Percentiles rank a stretch among this genome's conserved stretches.
These are phyloP conservation scores for Trapa incisa DNA, from an alignment of 345 rosid genomes.

Conservation along the genomic window DNA sequence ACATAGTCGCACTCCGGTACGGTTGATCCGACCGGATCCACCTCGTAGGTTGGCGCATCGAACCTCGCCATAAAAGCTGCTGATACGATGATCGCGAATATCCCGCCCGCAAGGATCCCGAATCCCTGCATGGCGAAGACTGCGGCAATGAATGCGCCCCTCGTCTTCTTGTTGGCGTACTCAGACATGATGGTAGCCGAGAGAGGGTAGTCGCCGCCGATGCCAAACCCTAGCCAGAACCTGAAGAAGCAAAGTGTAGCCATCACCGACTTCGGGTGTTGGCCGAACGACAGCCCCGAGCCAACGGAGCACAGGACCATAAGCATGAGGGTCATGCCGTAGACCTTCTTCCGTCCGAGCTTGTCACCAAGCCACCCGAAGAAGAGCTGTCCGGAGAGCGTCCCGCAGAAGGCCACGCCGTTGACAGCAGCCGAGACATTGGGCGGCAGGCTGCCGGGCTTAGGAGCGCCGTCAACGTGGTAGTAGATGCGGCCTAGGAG, in stretches of 20 bases:
- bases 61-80: constrained; percentile 3
- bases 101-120: constrained; percentile 11
- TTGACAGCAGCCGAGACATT: constrained; percentile 32
- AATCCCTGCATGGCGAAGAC: constrained; percentile 16
- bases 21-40: constrained; percentile 9
- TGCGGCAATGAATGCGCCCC: constrained; percentile 11
- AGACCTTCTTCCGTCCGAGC: constrained; percentile 27
- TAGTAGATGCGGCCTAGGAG: constrained; percentile 32
- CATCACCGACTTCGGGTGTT: constrained; percentile 18
- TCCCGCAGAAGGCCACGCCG: constrained; percentile 34
- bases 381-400: constrained; percentile 28
- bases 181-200: constrained; percentile 40
- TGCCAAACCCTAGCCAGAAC: constrained; percentile 39
- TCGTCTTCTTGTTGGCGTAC: constrained; percentile 21
- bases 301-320: constrained; percentile 26
- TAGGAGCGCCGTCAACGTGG: constrained; percentile 21
- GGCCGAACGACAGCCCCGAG: constrained; percentile 30
- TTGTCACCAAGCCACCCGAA: constrained; percentile 12
- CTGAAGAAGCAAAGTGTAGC: constrained; percentile 36
- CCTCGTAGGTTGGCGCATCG: constrained; percentile 11
- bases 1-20: constrained; percentile 10
- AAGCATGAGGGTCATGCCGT: constrained; percentile 30
- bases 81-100: constrained; percentile 9
- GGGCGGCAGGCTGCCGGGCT: constrained; percentile 30
- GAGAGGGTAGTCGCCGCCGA: constrained; percentile 37